A percentile compares a stretch with the other conserved stretches of the same genome.
Evolutionary conservation across 441 rosid species (phyloP).

Genomic region (Codiaeum variegatum): DNA sequence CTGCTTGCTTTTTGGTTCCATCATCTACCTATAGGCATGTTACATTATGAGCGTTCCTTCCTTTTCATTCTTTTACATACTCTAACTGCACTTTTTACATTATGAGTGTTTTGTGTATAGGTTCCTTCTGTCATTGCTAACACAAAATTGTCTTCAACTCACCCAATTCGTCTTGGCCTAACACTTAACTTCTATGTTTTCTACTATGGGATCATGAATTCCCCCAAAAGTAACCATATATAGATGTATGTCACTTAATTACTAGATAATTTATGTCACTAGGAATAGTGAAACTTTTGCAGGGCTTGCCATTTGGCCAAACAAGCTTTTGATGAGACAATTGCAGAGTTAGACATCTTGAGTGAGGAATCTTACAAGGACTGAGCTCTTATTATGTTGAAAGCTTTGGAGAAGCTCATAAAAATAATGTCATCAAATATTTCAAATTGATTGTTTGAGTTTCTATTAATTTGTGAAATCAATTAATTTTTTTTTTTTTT

Average conservation of each 20-base stretch:
- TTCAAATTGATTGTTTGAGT: too few species aligned
- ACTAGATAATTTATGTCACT: not conserved
- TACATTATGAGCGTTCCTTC: too few species aligned
- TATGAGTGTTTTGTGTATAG: slow-evolving; percentile 38
- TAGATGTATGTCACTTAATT: not conserved
- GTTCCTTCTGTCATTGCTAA: slow-evolving; percentile 85
- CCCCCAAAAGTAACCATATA: slow-evolving; percentile 60
- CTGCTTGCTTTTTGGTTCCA: too few species aligned
- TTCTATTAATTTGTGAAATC: too few species aligned
- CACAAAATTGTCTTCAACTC: slow-evolving; percentile 92
- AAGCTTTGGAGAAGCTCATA: too few species aligned
- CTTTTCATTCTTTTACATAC: too few species aligned
- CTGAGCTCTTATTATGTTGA: slow-evolving; percentile 94
- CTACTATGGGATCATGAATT: slow-evolving; percentile 97
- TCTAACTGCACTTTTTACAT: too few species aligned
- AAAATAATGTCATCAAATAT: too few species aligned
- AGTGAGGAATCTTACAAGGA: slow-evolving; percentile 99
- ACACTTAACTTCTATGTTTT: slow-evolving; percentile 98
- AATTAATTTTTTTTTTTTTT: too few species aligned
- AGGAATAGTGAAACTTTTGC: slow-evolving; percentile 15
- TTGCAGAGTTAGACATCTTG: slow-evolving; percentile 90
- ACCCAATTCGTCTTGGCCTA: slow-evolving; percentile 97
- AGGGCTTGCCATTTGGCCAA: slow-evolving; percentile 99
- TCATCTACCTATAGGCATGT: too few species aligned
- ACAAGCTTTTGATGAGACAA: slow-evolving; percentile 99